Conservation (phyloP, 176 grass and related monocot species). For the bread wheat (Triticum aestivum) region DNA sequence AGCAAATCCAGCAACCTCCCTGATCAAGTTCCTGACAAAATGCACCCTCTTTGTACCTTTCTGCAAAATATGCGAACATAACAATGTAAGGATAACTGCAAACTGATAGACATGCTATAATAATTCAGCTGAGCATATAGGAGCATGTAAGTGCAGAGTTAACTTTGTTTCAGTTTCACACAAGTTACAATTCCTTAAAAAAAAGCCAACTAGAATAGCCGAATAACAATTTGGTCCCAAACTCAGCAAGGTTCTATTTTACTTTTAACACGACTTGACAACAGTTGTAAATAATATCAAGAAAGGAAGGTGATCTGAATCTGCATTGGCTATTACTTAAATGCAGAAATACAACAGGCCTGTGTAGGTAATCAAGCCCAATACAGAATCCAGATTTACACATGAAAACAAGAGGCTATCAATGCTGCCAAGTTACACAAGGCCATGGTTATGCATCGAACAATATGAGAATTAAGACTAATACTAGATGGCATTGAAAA, state of each 20-base stretch:
- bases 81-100: background rate
- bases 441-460: background rate
- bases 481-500: background rate
- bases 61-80: background rate
- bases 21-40: constrained; percentile 5
- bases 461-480: background rate
- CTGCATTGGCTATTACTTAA: background rate
- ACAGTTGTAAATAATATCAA: background rate
- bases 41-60: constrained; percentile 8
- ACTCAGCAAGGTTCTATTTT: background rate
- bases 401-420: background rate
- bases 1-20: constrained; percentile 17
- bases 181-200: background rate
- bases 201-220: background rate
- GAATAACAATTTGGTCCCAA: background rate
- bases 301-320: background rate
- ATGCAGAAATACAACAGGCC: background rate
- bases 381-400: background rate
- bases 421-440: background rate
- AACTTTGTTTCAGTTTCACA: background rate
- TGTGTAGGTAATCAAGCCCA: background rate
- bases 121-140: background rate
- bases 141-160: background rate
- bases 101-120: background rate
- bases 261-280: background rate